Conservation (phyloP, 2,329 filamentous ascomycete species). For the Annulohypoxylon truncatum region DNA sequence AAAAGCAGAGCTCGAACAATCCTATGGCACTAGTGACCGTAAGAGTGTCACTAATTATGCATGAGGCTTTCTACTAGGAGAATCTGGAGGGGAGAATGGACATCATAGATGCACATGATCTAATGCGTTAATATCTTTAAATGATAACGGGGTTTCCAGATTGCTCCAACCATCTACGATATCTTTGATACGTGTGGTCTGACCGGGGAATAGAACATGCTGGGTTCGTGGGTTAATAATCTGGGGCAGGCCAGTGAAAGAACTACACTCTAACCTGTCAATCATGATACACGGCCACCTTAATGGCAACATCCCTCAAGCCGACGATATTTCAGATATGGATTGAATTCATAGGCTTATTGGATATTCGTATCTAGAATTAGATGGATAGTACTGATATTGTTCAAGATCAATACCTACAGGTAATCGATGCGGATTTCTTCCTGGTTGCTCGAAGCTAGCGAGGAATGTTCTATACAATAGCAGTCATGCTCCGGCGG, state of each 20-base stretch:
- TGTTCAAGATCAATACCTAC: background rate
- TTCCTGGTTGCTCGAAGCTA: background rate
- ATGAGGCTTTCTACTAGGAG: constrained; percentile 5
- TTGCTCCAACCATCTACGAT: too few relatives aligned
- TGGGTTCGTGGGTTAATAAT: too few relatives aligned
- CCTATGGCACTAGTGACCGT: constrained; percentile 4
- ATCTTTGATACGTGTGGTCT: too few relatives aligned
- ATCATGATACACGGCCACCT: too few relatives aligned
- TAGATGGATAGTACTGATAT: too few relatives aligned
- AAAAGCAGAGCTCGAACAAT: constrained; percentile 35
- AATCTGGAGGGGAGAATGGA: background rate
- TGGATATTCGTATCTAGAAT: too few relatives aligned
- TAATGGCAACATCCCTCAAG: too few relatives aligned
- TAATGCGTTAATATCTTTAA: background rate
- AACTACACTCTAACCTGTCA: too few relatives aligned
- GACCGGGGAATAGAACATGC: too few relatives aligned
- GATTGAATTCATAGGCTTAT: too few relatives aligned
- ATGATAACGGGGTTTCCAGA: background rate
- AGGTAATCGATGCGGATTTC: background rate
- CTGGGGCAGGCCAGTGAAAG: too few relatives aligned
- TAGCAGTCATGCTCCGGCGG: background rate
- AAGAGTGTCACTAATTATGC: constrained; percentile 27
- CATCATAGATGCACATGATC: background rate
- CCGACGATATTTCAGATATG: too few relatives aligned
- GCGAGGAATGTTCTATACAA: background rate